Evolutionary conservation across 108 stramenopile genomes (phyloP).

Genomic region (Nannochloropsis gaditana): DNA sequence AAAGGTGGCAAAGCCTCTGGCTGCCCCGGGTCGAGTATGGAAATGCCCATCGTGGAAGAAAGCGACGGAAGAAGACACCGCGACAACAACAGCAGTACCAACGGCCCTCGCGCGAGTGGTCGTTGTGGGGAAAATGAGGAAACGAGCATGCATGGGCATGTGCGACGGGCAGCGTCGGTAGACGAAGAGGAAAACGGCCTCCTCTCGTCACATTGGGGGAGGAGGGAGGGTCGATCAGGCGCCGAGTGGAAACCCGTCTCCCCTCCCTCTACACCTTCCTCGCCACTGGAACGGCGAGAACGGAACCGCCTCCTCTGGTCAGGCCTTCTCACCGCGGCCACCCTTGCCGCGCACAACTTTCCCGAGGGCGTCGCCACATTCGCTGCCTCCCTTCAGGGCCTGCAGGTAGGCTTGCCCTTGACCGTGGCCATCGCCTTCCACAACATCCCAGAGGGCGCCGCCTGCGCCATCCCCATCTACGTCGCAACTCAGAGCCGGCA

Average conservation of each 20-base stretch:
- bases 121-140: background rate
- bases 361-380: conserved; percentile 85
- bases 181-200: background rate
- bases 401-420: conserved; percentile 62
- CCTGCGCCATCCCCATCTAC: conserved; percentile 78
- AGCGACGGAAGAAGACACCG: background rate
- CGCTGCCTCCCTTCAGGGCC: conserved; percentile 65
- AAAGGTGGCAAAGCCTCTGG: no score
- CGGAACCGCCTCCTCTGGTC: background rate
- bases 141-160: background rate
- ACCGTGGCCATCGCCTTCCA: conserved; percentile 79
- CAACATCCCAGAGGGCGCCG: conserved; percentile 80
- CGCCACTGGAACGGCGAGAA: background rate
- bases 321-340: conserved; percentile 66
- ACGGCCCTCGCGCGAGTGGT: background rate
- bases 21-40: no score
- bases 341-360: conserved; percentile 79
- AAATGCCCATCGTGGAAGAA: background rate
- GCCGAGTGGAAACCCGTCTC: background rate
- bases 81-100: conserved; percentile 7
- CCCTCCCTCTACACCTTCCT: background rate
- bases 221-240: background rate
- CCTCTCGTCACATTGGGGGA: no score
- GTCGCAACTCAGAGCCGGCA: conserved; percentile 70
- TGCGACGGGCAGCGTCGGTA: background rate